These are phyloP conservation scores for Micractinium conductrix DNA, from an alignment of 139 green algal species.

Conservation along the genomic window DNA sequence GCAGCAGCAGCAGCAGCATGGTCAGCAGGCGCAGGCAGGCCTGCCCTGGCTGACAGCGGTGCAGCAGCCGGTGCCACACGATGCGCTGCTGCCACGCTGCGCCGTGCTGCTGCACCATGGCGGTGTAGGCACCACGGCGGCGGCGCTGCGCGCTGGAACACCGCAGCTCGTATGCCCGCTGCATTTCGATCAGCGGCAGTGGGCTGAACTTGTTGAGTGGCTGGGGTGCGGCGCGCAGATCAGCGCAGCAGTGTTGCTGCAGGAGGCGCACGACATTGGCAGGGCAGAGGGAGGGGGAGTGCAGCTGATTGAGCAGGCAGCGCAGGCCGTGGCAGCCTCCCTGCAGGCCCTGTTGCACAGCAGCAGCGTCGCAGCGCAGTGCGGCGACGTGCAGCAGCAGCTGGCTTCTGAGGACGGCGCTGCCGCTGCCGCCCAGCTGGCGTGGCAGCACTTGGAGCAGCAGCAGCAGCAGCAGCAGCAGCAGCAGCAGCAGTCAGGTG, in stretches of 20 bases:
- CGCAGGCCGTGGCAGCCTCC: not conserved
- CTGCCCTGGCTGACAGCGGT: slow-evolving; percentile 12
- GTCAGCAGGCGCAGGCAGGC: not conserved
- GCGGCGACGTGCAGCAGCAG: not conserved
- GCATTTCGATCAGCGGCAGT: slow-evolving; percentile 75
- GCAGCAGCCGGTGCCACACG: slow-evolving; percentile 44
- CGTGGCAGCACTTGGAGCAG: not conserved
- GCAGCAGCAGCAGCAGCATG: not conserved
- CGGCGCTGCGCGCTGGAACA: slow-evolving; percentile 37
- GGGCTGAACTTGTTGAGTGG: slow-evolving; percentile 36
- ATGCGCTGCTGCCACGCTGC: slow-evolving; percentile 57
- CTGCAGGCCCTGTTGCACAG: not conserved
- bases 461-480: not conserved
- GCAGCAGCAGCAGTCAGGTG: too few relatives aligned
- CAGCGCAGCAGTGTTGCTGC: not conserved
- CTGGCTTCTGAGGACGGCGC: not conserved
- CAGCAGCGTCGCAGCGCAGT: not conserved
- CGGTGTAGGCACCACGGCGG: slow-evolving; percentile 60
- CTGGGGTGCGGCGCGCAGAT: slow-evolving; percentile 21
- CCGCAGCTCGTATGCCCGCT: slow-evolving; percentile 64
- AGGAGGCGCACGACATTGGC: too few relatives aligned
- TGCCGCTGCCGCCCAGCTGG: too few relatives aligned
- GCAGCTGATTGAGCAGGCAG: too few relatives aligned
- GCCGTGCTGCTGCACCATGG: slow-evolving; percentile 62
- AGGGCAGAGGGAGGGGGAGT: too few relatives aligned